A percentile compares a stretch with the other conserved stretches of the same genome.
These are phyloP conservation scores for Wickerhamiella qilinensis DNA, from an alignment of 805 yeast species.

Conservation along the genomic window DNA sequence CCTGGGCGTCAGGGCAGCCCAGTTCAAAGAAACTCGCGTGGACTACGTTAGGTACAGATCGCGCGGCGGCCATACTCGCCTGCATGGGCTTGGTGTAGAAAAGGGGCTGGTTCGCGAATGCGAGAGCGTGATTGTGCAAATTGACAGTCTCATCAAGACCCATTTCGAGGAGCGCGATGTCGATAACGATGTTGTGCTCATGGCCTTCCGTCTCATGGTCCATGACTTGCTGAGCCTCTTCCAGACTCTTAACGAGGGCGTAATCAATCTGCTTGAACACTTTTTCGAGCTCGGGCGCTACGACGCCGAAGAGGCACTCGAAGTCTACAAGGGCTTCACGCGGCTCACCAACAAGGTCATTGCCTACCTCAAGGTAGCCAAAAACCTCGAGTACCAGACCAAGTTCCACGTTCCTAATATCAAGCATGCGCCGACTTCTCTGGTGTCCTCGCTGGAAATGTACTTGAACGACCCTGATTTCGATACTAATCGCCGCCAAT, in stretches of 20 bases:
- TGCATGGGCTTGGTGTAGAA: slow-evolving; percentile 49
- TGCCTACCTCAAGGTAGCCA: slow-evolving; percentile 74
- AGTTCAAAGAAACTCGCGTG: slow-evolving; percentile 42
- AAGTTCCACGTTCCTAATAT: slow-evolving; percentile 89
- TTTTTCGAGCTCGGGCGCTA: slow-evolving; percentile 79
- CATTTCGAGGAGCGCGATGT: slow-evolving; percentile 65
- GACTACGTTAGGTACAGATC: slow-evolving; percentile 60
- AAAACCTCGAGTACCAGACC: slow-evolving; percentile 71
- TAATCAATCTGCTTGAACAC: slow-evolving; percentile 81
- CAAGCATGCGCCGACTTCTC: slow-evolving; percentile 91
- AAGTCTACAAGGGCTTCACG: slow-evolving; percentile 71
- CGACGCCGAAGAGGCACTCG: slow-evolving; percentile 78
- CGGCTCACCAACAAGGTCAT: slow-evolving; percentile 78
- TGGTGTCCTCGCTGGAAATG: slow-evolving; percentile 73
- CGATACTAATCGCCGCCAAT: slow-evolving; percentile 63
- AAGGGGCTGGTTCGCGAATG: slow-evolving; percentile 73
- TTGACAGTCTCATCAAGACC: slow-evolving; percentile 58
- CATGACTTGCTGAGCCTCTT: slow-evolving; percentile 74
- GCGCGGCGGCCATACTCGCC: slow-evolving; percentile 36
- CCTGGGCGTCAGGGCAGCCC: slow-evolving; percentile 48
- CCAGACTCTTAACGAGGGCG: slow-evolving; percentile 89
- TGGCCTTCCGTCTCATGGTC: slow-evolving; percentile 78
- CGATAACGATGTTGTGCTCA: slow-evolving; percentile 66
- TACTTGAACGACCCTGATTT: slow-evolving; percentile 76
- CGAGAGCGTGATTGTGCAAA: slow-evolving; percentile 71